Conservation (phyloP, 192 early-diverging fungal species). For the Gaertneriomyces sp. region DNA sequence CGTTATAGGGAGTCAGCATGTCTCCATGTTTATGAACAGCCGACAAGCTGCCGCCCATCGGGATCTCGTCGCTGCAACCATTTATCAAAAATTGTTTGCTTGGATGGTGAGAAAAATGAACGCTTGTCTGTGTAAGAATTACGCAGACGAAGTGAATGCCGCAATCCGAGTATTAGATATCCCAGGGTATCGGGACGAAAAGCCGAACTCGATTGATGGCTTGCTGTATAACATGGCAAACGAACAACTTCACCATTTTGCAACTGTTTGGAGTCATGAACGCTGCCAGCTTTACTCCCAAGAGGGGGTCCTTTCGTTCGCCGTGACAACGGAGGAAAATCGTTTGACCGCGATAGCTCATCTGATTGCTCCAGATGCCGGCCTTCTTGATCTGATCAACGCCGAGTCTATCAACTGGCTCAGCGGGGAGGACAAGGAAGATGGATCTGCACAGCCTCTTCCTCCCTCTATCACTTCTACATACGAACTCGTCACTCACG, state of each 20-base stretch:
- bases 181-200: slow-evolving; percentile 64
- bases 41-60: slow-evolving; percentile 68
- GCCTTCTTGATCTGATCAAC: slow-evolving; percentile 75
- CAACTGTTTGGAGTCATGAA: slow-evolving; percentile 10
- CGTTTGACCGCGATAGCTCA: slow-evolving; percentile 4
- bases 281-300: slow-evolving; percentile 24
- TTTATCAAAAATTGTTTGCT: slow-evolving; percentile 70
- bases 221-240: slow-evolving; percentile 79
- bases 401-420: slow-evolving; percentile 38
- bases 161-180: slow-evolving; percentile 89
- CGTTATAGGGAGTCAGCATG: slow-evolving; percentile 76
- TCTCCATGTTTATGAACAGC: slow-evolving; percentile 75
- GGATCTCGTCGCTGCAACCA: slow-evolving; percentile 67
- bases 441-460: slow-evolving; percentile 21
- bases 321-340: slow-evolving; percentile 19
- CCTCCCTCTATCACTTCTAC: slow-evolving; percentile 18
- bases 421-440: background rate
- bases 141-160: slow-evolving; percentile 50
- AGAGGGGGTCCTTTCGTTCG: slow-evolving; percentile 25
- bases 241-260: slow-evolving; percentile 71
- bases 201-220: slow-evolving; percentile 65
- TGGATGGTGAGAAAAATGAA: slow-evolving; percentile 90
- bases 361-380: slow-evolving; percentile 47
- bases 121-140: slow-evolving; percentile 64
- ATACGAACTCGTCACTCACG: slow-evolving; percentile 2